Base-by-base conservation (phyloP, 257 asterid genomes). In the Solanum appendiculatum region DNA sequence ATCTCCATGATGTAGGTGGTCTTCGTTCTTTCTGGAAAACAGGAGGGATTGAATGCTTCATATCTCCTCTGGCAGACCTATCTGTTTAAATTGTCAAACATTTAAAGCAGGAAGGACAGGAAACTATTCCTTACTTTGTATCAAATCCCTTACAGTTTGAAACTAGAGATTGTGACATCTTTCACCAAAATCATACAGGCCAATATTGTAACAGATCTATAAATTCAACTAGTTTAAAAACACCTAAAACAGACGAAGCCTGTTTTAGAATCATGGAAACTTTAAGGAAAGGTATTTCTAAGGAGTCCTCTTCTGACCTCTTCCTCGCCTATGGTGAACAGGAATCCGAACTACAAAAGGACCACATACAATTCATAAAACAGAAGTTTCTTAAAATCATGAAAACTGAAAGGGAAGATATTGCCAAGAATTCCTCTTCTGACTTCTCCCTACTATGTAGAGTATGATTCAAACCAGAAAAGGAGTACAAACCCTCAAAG, bases 1-100 rank as follows among this genome's bases (percentile, higher is more conserved):
- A 87, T 87, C 89, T 89, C 63, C 83, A 86, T 69, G 87, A 88
- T 68, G 73, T 68, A n/a, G 89, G 83, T 86, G 88, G 92, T 88
- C 91, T 91, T 83, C 69, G 90, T 73, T 89, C 90, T 88, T 88
- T 90, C 42, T 83, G 82, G 29, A 88, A 39, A 74, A 81, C 27
- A 16, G 89, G 78, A 88, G 92, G 88, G 84, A 42, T 83, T 56
- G 84, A 31, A 86, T 51, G 68, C 66, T 86, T 86, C 29, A 40
- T 83, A 74, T 81, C 92, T 36, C 78, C 91, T 84, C 84, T 82
- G 68, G 86, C 63, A 86, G 44, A 33, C 63, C 78, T 88, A 51
- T 88, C 95, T 92, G 94, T 40, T 16, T 73, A 77, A 36, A 31
- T 34, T 40, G 9, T 40, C 77, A 81, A 60, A 69, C 58, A 84